Conservation (phyloP, 176 grass and related monocot species). For the Thinopyrum elongatum region DNA sequence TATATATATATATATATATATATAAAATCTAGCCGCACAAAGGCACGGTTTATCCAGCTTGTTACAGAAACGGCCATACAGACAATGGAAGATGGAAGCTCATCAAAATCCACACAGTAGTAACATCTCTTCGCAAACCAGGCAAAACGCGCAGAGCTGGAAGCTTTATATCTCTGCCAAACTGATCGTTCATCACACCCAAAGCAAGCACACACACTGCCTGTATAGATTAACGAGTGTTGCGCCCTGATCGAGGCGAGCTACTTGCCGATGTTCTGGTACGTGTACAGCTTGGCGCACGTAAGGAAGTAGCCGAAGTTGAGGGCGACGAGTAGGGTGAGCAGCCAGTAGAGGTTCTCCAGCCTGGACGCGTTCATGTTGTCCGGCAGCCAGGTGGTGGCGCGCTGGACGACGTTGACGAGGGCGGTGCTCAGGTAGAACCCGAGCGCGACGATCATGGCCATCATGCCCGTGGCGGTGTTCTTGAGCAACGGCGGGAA, state of each 20-base stretch:
- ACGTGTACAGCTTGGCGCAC: constrained; percentile 69
- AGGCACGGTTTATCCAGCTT: too few relatives aligned
- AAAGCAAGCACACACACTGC: neutral
- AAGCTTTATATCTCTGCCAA: too few relatives aligned
- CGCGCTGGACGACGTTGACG: constrained; percentile 33
- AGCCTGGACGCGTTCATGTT: constrained; percentile 66
- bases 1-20: too few relatives aligned
- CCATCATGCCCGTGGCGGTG: constrained; percentile 63
- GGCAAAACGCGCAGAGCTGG: too few relatives aligned
- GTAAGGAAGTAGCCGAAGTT: constrained; percentile 67
- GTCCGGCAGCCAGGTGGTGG: constrained; percentile 68
- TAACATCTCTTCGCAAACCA: too few relatives aligned
- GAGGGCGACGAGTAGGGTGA: constrained; percentile 34
- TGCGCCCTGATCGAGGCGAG: neutral
- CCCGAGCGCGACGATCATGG: constrained; percentile 49
- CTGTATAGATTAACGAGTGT: neutral
- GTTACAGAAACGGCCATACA: too few relatives aligned
- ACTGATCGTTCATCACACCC: neutral
- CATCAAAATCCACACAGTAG: too few relatives aligned
- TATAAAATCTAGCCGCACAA: too few relatives aligned
- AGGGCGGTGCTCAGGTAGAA: constrained; percentile 86
- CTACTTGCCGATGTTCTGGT: constrained; percentile 40
- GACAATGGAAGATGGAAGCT: too few relatives aligned
- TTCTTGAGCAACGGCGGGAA: constrained; percentile 67
- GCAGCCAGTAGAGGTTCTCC: constrained; percentile 75